Conservation (phyloP, 2,329 filamentous ascomycete species). For the Fusarium sulawesiense region DNA sequence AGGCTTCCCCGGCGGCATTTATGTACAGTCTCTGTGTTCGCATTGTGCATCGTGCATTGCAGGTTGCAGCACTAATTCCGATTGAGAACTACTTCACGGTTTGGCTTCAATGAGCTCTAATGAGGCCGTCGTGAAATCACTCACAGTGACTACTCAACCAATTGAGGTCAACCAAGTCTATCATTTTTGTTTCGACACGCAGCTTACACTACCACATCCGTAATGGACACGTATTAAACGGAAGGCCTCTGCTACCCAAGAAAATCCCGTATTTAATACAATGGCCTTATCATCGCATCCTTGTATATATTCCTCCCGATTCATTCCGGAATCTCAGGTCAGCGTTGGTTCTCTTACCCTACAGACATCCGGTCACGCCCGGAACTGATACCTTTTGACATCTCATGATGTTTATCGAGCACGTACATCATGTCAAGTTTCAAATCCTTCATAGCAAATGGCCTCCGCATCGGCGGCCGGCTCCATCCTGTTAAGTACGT, state of each 20-base stretch:
- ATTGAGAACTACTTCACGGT: neutral
- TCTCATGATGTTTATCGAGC: neutral
- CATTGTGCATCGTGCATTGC: slow-evolving; percentile 23
- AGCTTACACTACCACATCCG: slow-evolving; percentile 5
- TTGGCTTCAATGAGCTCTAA: neutral
- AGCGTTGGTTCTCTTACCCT: slow-evolving; percentile 28
- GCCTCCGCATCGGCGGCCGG: neutral
- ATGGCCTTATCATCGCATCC: slow-evolving; percentile 10
- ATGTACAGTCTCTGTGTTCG: slow-evolving; percentile 20
- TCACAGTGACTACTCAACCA: slow-evolving; percentile 3
- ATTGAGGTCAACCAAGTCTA: slow-evolving; percentile 3
- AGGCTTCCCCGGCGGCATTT: slow-evolving; percentile 32
- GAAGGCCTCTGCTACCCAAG: slow-evolving; percentile 3
- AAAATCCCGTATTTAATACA: slow-evolving; percentile 5
- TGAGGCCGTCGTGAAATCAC: slow-evolving; percentile 8
- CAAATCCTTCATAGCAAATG: neutral
- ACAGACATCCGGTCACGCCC: slow-evolving; percentile 5
- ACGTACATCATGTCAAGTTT: neutral
- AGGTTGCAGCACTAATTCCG: slow-evolving; percentile 17
- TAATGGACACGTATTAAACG: slow-evolving; percentile 2
- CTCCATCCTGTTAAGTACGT: slow-evolving; percentile 8
- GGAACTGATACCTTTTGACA: neutral
- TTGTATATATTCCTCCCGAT: slow-evolving; percentile 34
- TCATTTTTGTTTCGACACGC: slow-evolving; percentile 4
- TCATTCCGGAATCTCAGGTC: slow-evolving; percentile 38